A percentile compares a stretch with the other conserved stretches of the same genome.
Evolutionary conservation across 2,329 filamentous ascomycete species (phyloP).

Genomic region (Monosporascus sp.): DNA sequence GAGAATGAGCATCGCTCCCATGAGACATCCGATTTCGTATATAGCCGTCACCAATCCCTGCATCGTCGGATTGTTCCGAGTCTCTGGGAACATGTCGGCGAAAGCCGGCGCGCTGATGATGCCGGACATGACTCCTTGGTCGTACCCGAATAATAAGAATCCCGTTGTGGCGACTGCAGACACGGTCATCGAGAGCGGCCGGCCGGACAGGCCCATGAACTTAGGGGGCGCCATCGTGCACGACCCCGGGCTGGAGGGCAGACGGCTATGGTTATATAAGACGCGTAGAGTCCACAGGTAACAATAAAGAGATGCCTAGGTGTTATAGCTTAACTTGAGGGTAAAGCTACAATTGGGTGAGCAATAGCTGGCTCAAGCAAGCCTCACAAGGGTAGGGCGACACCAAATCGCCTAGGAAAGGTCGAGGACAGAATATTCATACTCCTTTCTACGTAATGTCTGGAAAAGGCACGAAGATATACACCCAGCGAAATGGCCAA

Average conservation of each 20-base stretch:
- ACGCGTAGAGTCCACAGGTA: too few relatives aligned
- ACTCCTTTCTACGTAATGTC: too few relatives aligned
- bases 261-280: neutral
- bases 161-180: conserved; percentile 60
- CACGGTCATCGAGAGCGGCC: conserved; percentile 49
- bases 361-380: too few relatives aligned
- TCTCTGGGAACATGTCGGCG: conserved; percentile 41
- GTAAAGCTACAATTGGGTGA: too few relatives aligned
- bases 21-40: conserved; percentile 40
- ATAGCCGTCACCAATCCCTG: conserved; percentile 43
- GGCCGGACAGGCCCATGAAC: conserved; percentile 56
- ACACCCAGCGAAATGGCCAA: neutral
- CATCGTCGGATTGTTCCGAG: conserved; percentile 38
- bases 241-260: neutral
- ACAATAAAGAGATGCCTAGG: too few relatives aligned
- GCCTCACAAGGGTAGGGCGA: too few relatives aligned
- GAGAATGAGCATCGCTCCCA: conserved; percentile 45
- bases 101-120: conserved; percentile 48
- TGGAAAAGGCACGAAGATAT: neutral
- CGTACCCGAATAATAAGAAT: conserved; percentile 55
- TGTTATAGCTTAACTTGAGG: too few relatives aligned
- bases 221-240: conserved; percentile 45
- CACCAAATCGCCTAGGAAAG: too few relatives aligned
- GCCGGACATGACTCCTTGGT: conserved; percentile 49
- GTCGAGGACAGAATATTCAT: too few relatives aligned